phyloP scores from a whole-genome alignment of 2,329 filamentous ascomycete species.

The Fusarium metavorans region DNA sequence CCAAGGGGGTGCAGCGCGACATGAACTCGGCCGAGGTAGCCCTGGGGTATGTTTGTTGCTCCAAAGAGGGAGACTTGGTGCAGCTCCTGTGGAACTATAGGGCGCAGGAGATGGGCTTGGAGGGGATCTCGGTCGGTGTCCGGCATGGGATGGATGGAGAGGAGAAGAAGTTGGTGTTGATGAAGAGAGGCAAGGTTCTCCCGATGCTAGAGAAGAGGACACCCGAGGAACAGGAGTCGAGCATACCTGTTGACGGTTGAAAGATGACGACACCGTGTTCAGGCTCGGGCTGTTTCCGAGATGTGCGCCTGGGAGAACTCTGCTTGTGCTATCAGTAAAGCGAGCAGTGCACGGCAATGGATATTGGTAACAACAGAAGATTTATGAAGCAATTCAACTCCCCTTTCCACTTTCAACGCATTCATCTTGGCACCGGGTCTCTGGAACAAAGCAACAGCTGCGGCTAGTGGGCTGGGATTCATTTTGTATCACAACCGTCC shows the following conservation, averaged over 20 bases:
- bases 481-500: background rate
- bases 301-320: background rate
- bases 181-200: constrained; percentile 61
- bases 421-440: background rate
- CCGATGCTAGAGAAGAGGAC: constrained; percentile 32
- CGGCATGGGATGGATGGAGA: constrained; percentile 52
- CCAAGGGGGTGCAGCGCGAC: constrained; percentile 81
- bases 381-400: background rate
- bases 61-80: constrained; percentile 65
- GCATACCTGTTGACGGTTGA: constrained; percentile 5
- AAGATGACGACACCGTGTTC: background rate
- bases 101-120: constrained; percentile 72
- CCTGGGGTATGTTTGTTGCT: constrained; percentile 77
- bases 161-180: constrained; percentile 61
- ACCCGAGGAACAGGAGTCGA: constrained; percentile 1
- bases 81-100: constrained; percentile 81
- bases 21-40: constrained; percentile 72
- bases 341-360: background rate
- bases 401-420: background rate
- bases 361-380: background rate
- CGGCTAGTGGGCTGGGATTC: too few relatives aligned
- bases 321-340: background rate
- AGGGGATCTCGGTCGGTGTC: constrained; percentile 66
- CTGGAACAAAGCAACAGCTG: background rate
- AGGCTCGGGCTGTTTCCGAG: background rate